These are phyloP conservation scores for Wickerhamomyces sp. DNA, from an alignment of 1,139 yeast genomes.

Conservation along the genomic window DNA sequence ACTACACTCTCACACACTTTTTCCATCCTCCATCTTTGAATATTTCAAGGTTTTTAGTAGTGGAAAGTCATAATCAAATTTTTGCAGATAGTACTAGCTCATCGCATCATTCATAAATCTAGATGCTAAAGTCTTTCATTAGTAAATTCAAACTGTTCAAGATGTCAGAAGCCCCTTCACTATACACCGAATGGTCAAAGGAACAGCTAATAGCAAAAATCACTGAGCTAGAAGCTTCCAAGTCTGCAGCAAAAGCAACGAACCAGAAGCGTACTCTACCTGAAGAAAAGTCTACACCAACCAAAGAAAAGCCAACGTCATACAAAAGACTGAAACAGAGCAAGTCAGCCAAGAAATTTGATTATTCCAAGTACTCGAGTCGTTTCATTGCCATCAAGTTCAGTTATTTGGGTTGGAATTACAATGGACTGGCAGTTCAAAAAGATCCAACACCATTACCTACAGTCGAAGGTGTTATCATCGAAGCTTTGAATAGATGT, in stretches of 20 bases:
- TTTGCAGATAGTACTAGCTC: no score
- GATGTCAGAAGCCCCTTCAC: conserved; percentile 1
- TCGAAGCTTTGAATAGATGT: conserved; percentile 66
- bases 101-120: no score
- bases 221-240: conserved; percentile 24
- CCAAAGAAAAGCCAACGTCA: conserved; percentile 2
- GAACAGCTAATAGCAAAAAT: conserved; percentile 31
- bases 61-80: no score
- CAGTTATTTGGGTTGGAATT: conserved; percentile 91
- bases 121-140: background rate
- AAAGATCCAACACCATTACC: conserved; percentile 71
- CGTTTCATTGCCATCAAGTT: conserved; percentile 76
- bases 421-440: conserved; percentile 86
- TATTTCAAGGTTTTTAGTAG: no score
- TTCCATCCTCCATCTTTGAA: no score
- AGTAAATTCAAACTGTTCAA: background rate
- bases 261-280: no score
- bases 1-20: no score
- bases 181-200: conserved; percentile 33
- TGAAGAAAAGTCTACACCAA: background rate
- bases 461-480: conserved; percentile 76
- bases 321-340: conserved; percentile 4
- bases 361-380: conserved; percentile 60
- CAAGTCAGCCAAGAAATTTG: conserved; percentile 44
- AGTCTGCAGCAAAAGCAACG: background rate